Conservation (phyloP, 768 basidiomycete genomes). For the Cubamyces sp. region DNA sequence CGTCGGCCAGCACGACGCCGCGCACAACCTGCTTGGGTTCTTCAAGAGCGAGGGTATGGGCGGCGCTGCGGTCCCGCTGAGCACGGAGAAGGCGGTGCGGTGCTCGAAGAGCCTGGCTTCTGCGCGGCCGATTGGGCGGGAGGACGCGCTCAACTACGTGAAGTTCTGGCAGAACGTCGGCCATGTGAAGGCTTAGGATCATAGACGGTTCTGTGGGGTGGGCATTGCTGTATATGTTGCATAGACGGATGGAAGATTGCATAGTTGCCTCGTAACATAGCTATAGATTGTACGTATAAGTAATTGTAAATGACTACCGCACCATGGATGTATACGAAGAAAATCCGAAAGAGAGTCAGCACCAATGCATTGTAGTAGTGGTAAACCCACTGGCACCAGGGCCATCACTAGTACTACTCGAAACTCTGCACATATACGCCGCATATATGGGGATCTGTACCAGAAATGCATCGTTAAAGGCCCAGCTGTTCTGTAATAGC, state of each 20-base stretch:
- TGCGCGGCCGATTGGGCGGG: slow-evolving; percentile 17
- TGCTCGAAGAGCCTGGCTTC: slow-evolving; percentile 15
- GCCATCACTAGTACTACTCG: too few species aligned
- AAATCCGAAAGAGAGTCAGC: too few species aligned
- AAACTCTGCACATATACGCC: too few species aligned
- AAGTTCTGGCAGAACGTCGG: slow-evolving; percentile 22
- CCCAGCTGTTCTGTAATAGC: too few species aligned
- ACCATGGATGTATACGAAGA: not conserved
- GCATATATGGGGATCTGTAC: too few species aligned
- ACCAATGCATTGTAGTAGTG: too few species aligned
- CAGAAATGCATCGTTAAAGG: too few species aligned
- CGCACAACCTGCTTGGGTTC: slow-evolving; percentile 20
- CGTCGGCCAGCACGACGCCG: slow-evolving; percentile 18
- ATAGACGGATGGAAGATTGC: not conserved
- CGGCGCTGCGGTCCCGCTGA: slow-evolving; percentile 11
- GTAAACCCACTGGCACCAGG: too few species aligned
- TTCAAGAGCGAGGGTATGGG: slow-evolving; percentile 21
- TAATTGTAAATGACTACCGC: not conserved
- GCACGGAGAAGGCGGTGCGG: slow-evolving; percentile 18
- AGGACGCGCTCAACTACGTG: slow-evolving; percentile 24
- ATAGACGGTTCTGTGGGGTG: not conserved
- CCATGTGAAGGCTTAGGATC: slow-evolving; percentile 8
- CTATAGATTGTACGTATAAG: not conserved
- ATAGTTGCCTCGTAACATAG: not conserved
- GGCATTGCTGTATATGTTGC: not conserved